These are phyloP conservation scores for Rhododendron simsii DNA, from an alignment of 148 eudicot species.

Conservation along the genomic window DNA sequence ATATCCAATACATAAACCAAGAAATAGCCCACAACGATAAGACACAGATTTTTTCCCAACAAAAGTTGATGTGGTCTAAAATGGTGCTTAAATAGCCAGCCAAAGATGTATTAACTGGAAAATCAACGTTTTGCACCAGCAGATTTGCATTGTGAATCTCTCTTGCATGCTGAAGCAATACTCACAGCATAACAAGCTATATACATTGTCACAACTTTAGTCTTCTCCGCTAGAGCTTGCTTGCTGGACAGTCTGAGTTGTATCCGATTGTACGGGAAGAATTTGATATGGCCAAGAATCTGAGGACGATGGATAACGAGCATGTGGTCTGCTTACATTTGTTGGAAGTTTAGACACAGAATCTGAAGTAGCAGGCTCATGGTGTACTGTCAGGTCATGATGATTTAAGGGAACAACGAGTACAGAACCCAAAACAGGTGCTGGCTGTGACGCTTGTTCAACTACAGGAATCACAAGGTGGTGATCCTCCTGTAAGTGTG, in stretches of 20 bases:
- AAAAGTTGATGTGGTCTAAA: neutral
- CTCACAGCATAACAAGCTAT: neutral
- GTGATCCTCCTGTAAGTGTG: conserved; percentile 10
- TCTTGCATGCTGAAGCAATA: neutral
- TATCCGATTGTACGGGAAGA: conserved; percentile 34
- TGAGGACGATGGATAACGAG: conserved; percentile 68
- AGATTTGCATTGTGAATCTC: neutral
- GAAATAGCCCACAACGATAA: neutral
- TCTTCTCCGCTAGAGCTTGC: neutral
- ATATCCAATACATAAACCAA: neutral
- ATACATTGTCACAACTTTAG: neutral
- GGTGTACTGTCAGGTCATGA: conserved; percentile 29
- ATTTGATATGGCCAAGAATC: conserved; percentile 74
- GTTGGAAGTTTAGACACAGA: conserved; percentile 24
- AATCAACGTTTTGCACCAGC: neutral
- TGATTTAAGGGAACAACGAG: conserved; percentile 52
- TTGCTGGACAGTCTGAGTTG: conserved; percentile 5
- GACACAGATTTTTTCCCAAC: neutral
- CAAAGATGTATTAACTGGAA: neutral
- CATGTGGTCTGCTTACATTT: conserved; percentile 54
- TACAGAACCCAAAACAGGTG: conserved; percentile 47
- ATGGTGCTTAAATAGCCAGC: neutral
- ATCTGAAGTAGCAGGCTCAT: conserved; percentile 17
- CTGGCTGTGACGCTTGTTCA: conserved; percentile 28
- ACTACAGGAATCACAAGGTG: conserved; percentile 15